Conservation (phyloP, 2,329 filamentous ascomycete species). For the Beauveria asiatica region DNA sequence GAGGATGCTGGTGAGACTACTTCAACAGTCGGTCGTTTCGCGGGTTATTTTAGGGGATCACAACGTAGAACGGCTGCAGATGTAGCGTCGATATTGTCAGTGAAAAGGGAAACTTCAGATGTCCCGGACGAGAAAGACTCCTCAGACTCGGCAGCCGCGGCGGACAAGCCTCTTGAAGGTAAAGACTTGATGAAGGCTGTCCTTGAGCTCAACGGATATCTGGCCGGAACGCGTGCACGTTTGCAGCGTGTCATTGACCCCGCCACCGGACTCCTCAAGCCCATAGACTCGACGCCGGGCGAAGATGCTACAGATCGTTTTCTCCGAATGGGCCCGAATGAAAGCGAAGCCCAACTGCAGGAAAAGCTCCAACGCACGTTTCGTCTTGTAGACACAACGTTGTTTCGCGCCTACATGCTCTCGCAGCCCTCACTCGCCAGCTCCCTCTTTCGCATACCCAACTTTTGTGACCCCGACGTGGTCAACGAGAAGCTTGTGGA, state of each 20-base stretch:
- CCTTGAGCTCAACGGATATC: constrained; percentile 74
- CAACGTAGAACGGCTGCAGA: constrained; percentile 40
- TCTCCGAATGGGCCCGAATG: constrained; percentile 37
- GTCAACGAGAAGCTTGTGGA: constrained; percentile 90
- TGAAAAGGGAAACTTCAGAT: constrained; percentile 33
- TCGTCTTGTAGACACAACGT: constrained; percentile 80
- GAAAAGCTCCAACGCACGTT: constrained; percentile 68
- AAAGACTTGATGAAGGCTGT: constrained; percentile 79
- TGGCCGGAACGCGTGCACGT: constrained; percentile 72
- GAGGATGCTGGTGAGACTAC: constrained; percentile 20
- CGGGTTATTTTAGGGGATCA: constrained; percentile 43
- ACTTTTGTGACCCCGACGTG: constrained; percentile 93
- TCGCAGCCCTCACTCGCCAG: constrained; percentile 76
- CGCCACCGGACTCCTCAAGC: constrained; percentile 52
- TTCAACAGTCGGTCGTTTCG: constrained; percentile 37
- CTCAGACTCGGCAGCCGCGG: constrained; percentile 36
- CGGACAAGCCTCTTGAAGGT: constrained; percentile 56
- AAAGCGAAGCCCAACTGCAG: constrained; percentile 55
- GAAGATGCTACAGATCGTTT: constrained; percentile 48
- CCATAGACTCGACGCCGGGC: constrained; percentile 33
- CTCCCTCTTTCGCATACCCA: constrained; percentile 87
- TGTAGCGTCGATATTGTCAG: constrained; percentile 52
- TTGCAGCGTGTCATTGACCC: constrained; percentile 55
- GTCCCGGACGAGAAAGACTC: constrained; percentile 43
- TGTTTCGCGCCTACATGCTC: constrained; percentile 95